A percentile compares a stretch with the other conserved stretches of the same genome.
phyloP scores from a whole-genome alignment of 768 basidiomycete genomes.

The Hericium rajendrae region DNA sequence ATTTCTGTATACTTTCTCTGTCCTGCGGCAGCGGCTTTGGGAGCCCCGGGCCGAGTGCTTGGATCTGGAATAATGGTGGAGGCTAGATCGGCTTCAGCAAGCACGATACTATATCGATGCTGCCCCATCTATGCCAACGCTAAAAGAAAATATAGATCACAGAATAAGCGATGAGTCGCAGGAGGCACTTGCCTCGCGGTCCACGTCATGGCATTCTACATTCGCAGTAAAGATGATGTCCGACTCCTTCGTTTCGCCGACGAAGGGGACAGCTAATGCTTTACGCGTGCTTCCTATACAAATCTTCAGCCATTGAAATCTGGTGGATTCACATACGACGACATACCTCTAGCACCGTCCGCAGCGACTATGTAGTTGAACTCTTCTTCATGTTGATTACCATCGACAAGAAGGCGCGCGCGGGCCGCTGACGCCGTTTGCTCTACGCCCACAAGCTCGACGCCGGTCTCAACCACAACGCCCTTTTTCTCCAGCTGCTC shows the following conservation, averaged over 20 bases:
- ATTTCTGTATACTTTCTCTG: constrained; percentile 3
- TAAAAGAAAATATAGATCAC: not conserved
- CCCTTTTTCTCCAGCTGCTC: constrained; percentile 17
- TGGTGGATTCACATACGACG: not conserved
- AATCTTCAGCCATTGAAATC: not conserved
- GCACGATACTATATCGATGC: constrained; percentile 1
- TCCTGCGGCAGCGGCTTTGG: not conserved
- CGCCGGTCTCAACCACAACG: constrained; percentile 24
- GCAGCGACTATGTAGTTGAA: constrained; percentile 29
- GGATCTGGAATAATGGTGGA: constrained; percentile 5
- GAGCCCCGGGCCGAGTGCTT: constrained; percentile 7
- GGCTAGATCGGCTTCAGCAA: constrained; percentile 7
- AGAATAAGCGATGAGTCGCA: not conserved
- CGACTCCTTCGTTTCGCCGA: constrained; percentile 27
- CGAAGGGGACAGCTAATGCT: constrained; percentile 30
- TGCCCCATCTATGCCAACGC: constrained; percentile 16
- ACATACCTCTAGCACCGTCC: constrained; percentile 28
- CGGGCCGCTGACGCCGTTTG: constrained; percentile 23
- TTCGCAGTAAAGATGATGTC: constrained; percentile 26
- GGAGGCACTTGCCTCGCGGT: constrained; percentile 18
- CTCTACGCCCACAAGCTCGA: constrained; percentile 26
- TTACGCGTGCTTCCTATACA: constrained; percentile 28
- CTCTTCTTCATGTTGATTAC: constrained; percentile 20
- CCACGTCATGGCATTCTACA: constrained; percentile 25
- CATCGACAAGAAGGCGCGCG: constrained; percentile 17